phyloP scores from a whole-genome alignment of 768 basidiomycete genomes.

The Suillus subalutaceus region DNA sequence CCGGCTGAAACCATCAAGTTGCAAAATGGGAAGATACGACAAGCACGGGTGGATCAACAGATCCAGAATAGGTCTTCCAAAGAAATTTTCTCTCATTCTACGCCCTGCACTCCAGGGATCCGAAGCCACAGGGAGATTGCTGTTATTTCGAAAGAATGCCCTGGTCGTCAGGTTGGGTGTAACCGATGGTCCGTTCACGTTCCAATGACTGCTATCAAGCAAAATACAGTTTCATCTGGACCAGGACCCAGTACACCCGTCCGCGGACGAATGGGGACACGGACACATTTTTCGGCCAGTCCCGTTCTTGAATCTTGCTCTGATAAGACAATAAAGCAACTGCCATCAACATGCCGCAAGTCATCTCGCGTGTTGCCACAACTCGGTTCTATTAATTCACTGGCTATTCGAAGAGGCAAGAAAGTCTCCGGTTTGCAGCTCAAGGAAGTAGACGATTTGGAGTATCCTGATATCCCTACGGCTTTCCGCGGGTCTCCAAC shows the following conservation, averaged over 20 bases:
- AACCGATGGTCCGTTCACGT: background rate
- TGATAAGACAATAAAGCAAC: slow-evolving; percentile 6
- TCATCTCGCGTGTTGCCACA: slow-evolving; percentile 6
- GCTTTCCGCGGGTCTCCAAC: slow-evolving; percentile 44
- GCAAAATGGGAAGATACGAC: slow-evolving; percentile 10
- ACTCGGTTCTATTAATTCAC: slow-evolving; percentile 23
- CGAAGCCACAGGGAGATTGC: background rate
- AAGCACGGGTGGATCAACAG: slow-evolving; percentile 1
- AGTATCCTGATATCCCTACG: slow-evolving; percentile 46
- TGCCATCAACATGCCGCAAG: background rate
- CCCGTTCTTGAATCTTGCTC: slow-evolving; percentile 3
- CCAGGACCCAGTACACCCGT: background rate
- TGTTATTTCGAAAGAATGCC: slow-evolving; percentile 1
- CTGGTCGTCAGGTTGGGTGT: background rate
- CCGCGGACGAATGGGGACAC: background rate
- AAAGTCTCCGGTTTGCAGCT: slow-evolving; percentile 31
- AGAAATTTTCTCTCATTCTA: background rate
- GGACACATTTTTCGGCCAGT: background rate
- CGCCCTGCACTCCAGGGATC: background rate
- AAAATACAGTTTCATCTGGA: slow-evolving; percentile 4
- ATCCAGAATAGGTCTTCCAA: background rate
- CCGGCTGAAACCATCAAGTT: slow-evolving; percentile 19
- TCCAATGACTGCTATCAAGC: background rate
- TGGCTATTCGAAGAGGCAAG: slow-evolving; percentile 45
- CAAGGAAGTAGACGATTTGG: slow-evolving; percentile 22